Conservation (phyloP, 2,329 filamentous ascomycete species). For the Furcasterigmium furcatum region DNA sequence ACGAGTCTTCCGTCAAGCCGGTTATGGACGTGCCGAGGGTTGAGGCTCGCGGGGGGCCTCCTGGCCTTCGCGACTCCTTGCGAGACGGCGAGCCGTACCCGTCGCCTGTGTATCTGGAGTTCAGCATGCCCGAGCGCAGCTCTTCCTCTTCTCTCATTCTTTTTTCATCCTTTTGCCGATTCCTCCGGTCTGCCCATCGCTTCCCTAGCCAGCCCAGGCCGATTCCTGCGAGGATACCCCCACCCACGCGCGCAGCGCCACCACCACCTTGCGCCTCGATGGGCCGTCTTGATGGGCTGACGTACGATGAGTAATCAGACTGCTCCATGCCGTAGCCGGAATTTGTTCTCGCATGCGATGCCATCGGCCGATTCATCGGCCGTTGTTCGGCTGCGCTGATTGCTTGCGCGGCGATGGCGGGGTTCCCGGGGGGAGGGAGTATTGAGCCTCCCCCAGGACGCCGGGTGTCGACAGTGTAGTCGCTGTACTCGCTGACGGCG, state of each 20-base stretch:
- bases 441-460: slow-evolving; percentile 34
- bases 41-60: slow-evolving; percentile 16
- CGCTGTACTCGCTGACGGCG: slow-evolving; percentile 48
- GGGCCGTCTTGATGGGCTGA: slow-evolving; percentile 59
- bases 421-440: slow-evolving; percentile 43
- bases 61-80: slow-evolving; percentile 21
- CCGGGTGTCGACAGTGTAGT: slow-evolving; percentile 36
- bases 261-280: slow-evolving; percentile 40
- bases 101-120: slow-evolving; percentile 68
- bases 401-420: slow-evolving; percentile 39
- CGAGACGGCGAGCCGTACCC: slow-evolving; percentile 47
- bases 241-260: slow-evolving; percentile 37
- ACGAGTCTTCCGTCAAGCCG: slow-evolving; percentile 19
- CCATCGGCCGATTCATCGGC: slow-evolving; percentile 37
- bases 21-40: slow-evolving; percentile 12
- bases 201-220: slow-evolving; percentile 68
- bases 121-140: slow-evolving; percentile 54
- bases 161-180: slow-evolving; percentile 45
- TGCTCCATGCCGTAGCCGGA: slow-evolving; percentile 43
- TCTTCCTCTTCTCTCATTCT: slow-evolving; percentile 47
- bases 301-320: slow-evolving; percentile 58
- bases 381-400: slow-evolving; percentile 40
- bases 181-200: slow-evolving; percentile 56
- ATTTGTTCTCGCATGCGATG: slow-evolving; percentile 40
- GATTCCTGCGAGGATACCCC: slow-evolving; percentile 57